Evolutionary conservation across 148 eudicot genomes (phyloP), one percentile per base, ranked within the genome.

Genomic region (Bassia scoparia): DNA sequence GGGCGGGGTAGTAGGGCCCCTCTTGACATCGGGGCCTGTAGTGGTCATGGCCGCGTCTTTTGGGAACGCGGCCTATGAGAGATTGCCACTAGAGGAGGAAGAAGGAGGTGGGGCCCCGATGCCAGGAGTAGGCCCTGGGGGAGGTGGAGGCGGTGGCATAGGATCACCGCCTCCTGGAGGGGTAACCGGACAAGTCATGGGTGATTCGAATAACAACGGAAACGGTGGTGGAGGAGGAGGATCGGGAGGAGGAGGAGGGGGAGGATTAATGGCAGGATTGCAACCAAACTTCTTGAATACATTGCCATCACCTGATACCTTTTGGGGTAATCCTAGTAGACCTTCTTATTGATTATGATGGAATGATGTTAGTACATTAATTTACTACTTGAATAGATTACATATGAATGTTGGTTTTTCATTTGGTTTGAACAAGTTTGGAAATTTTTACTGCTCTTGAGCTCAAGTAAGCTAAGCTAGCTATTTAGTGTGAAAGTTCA

Each of bases 41-140:
- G 76, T 82, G 21, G 77, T 82, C 60, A 82, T 82, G 85, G 85
- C 85, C 23, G 85, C 85, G 7, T 82, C 85, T 3, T 82, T 82
- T 49, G 85, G 85, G 33, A 82, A 82, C 77, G 85, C 85, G 24
- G 82, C 85, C 67, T 82, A 82, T 59, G 85, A 82, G 26, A 68
- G 85, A 43, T 38, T 82, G 0, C 85, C 85, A 1, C 48, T 82
- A 0, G 85, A 82, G 21, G 82, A 79, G 16, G 85, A 75, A 0
- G 82, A 79, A 15, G 68, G 33, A n/a, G 55, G 55, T 77, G 80
- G 74, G 70, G 64, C 55, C 12, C 79, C 37, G 54, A 61, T 61
- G 58, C 49, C 68, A 34, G 75, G 78, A 3, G 37, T 33, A 46
- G 69, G 70, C 38, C 61, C 44, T 1, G 73, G 44, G 31, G 21